Base-by-base conservation (phyloP, 2,329 filamentous ascomycete genomes). In the Pestalotiopsis sp. region DNA sequence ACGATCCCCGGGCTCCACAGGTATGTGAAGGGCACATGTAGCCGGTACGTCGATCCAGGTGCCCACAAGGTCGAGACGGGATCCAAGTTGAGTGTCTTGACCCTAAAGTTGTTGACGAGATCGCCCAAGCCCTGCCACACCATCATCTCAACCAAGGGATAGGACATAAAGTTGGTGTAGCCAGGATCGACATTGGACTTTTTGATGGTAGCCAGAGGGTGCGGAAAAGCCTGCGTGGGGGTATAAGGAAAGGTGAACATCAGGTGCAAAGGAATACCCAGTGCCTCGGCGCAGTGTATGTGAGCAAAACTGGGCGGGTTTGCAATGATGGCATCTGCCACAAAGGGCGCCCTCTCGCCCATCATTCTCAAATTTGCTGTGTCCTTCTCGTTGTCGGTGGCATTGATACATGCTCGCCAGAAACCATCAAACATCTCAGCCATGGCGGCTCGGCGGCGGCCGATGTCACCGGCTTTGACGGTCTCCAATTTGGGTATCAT, bases 241-340 rank as follows among this genome's bases (percentile, higher is more conserved):
- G 90, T 92, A 75, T 93, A 95, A 0, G 93, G 93, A 68, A 95
- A 92, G 69, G 94, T 97, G 78, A 97, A 97, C 91, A 97, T 96
- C 71, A 97, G 82, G 76, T 95, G 92, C 2, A 95, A 79, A 0
- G 93, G 93, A 23, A 95, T 89, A 0, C 92, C 92, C 27, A 96
- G 78, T 31, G 91, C 89, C 79, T 96, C 92, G 0, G 93, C 93
- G 71, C 92, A 94, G 79, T 94, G 92, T 1, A 94, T 84, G 75
- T 94, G 92, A 0, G 91, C 92, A 78, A 95, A 93, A 71, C 88
- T 91, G 0, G 92, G 92, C 0, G 93, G 93, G 72, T 96, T 96
- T 0, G 93, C 92, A 69, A 96, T 95, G 73, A 96, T 95, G n/a
- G 89, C 91, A 76, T 96, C 90, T 0, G 91, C 91, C 17, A 93